phyloP scores from a whole-genome alignment of 169 alveolate genomes.

The Prorocentrum cordatum region DNA sequence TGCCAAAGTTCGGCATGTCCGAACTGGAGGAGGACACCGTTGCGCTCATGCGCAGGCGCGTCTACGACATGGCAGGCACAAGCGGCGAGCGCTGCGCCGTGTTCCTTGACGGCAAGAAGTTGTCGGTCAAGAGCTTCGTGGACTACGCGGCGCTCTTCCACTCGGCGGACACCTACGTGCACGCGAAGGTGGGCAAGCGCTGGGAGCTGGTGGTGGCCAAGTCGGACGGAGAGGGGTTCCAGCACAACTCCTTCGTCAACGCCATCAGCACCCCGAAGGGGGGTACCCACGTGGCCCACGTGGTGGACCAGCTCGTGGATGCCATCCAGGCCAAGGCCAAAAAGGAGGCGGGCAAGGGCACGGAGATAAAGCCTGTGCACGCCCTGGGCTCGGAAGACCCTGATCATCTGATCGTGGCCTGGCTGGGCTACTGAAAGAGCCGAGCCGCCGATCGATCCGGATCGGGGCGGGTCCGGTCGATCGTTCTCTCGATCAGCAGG shows the following conservation, averaged over 20 bases:
- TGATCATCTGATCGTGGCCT: no score
- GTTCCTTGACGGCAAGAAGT: constrained; percentile 19
- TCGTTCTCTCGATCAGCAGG: no score
- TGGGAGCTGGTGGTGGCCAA: constrained; percentile 47
- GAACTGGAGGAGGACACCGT: constrained; percentile 60
- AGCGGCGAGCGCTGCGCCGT: constrained; percentile 36
- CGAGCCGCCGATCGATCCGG: no score
- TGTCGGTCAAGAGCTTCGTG: constrained; percentile 4
- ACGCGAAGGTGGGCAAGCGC: constrained; percentile 14
- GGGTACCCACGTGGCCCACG: constrained; percentile 85
- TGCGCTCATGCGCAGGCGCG: constrained; percentile 89
- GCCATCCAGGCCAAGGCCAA: constrained; percentile 21
- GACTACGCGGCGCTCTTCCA: constrained; percentile 24
- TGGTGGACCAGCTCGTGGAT: constrained; percentile 30
- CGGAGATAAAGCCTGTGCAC: constrained; percentile 39
- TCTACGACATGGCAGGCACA: constrained; percentile 84
- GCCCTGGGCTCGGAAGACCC: neutral
- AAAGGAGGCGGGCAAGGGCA: constrained; percentile 35
- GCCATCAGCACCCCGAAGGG: constrained; percentile 94
- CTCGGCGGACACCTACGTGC: constrained; percentile 12
- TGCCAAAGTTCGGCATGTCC: constrained; percentile 41
- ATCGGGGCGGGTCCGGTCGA: no score
- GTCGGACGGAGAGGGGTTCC: constrained; percentile 71
- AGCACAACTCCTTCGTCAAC: constrained; percentile 96
- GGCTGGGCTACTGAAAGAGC: no score